Evolutionary conservation across 768 basidiomycete genomes (phyloP).

Genomic region (Cyclocybe aegerita): DNA sequence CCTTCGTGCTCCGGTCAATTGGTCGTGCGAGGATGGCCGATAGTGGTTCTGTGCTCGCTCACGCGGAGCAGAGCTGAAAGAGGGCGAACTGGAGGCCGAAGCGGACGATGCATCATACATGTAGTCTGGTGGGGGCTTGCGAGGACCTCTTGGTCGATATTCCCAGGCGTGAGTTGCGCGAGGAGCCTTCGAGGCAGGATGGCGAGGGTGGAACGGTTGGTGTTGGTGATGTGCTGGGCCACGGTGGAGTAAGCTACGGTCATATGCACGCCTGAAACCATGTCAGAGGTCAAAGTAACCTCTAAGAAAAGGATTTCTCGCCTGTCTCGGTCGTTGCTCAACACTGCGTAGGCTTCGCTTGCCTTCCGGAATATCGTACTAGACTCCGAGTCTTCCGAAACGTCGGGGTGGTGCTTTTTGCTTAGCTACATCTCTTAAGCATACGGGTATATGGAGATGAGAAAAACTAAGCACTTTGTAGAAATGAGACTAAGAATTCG

Average conservation of each 20-base stretch:
- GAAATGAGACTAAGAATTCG: slow-evolving; percentile 17
- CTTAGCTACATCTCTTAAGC: slow-evolving; percentile 30
- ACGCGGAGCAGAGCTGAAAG: slow-evolving; percentile 6
- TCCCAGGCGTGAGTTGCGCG: slow-evolving; percentile 45
- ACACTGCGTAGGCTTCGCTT: slow-evolving; percentile 44
- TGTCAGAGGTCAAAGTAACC: not conserved
- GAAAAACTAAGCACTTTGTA: slow-evolving; percentile 11
- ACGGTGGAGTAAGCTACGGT: slow-evolving; percentile 37
- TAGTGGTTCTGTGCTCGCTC: slow-evolving; percentile 14
- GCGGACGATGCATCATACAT: slow-evolving; percentile 17
- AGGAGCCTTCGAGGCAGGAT: slow-evolving; percentile 25
- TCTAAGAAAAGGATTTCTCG: slow-evolving; percentile 4
- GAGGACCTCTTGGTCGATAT: slow-evolving; percentile 18
- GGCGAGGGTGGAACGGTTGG: slow-evolving; percentile 20
- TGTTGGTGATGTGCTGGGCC: slow-evolving; percentile 12
- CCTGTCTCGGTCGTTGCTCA: slow-evolving; percentile 46
- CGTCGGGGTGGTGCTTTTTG: slow-evolving; percentile 49
- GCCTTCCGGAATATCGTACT: slow-evolving; percentile 36
- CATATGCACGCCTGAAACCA: slow-evolving; percentile 39
- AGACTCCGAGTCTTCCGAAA: slow-evolving; percentile 41
- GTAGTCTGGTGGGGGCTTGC: slow-evolving; percentile 22
- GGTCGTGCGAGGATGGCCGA: slow-evolving; percentile 5
- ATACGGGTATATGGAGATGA: not conserved
- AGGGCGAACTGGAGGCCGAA: slow-evolving; percentile 3
- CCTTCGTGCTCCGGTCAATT: slow-evolving; percentile 18